Evolutionary conservation across 371 early-diverging fungal species (phyloP), one percentile per base, ranked within the genome.

Genomic region (Phascolomyces articulosus): DNA sequence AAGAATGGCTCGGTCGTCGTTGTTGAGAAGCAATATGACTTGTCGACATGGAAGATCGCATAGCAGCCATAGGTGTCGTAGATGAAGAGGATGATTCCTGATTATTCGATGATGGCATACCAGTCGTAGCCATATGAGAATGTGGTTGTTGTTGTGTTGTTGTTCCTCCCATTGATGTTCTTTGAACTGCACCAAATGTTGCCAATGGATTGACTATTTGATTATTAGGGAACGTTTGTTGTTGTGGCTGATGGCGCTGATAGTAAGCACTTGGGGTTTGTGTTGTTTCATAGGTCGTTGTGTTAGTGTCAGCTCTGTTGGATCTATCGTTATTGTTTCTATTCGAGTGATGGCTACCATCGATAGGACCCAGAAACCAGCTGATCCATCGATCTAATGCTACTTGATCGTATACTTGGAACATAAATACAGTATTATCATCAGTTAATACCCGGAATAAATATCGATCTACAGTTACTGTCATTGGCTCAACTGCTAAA

Each of bases 401-500:
- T 8, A 55, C 41, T 53, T 68, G 54, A 40, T 80, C 81, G 29
- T 70, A 63, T 11, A 80, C 81, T 68, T 80, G 81, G 53, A 80
- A 80, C 31, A 72, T 40, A 49, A 78, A 75, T 0, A 48, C 23
- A 20, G 60, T 44, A 4, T 73, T 57, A 2, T 65, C 65, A 8
- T 62, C 64, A 2, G 78, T 78, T 2, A 62, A 54, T 3, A 80
- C 78, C 6, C 74, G 60, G 40, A 80, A 80, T 7, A 71, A 61
- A 40, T 63, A 66, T 20, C 73, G 74, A 18, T 69, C 62, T 31
- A 27, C 47, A 11, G 65, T 51, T 10, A 69, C 29, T 10, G 63
- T 31, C 4, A 72, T 21, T 3, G 63, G 28, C 47, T 77, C 72
- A 47, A 73, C 75, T 2, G 64, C 54, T 8, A 60, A 27, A 55